These are phyloP conservation scores for Brasilioporus rufonigricans DNA, from an alignment of 768 basidiomycete genomes.

Conservation along the genomic window DNA sequence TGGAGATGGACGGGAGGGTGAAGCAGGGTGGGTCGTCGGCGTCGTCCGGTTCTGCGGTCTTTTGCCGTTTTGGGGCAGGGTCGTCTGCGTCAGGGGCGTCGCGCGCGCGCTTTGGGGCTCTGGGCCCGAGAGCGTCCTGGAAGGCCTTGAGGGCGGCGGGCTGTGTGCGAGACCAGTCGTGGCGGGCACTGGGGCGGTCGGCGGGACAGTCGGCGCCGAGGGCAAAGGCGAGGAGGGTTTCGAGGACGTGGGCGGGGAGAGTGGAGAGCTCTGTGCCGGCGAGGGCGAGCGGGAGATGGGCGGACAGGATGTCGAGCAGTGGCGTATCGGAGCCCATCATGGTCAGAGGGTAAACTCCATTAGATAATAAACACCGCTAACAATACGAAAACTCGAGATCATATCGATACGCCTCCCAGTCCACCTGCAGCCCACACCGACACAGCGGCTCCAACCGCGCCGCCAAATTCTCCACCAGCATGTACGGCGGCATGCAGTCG, in stretches of 20 bases:
- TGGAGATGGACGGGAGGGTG: constrained; percentile 63
- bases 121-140: constrained; percentile 6
- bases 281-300: constrained; percentile 20
- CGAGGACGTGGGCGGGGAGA: constrained; percentile 9
- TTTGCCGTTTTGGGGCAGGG: constrained; percentile 15
- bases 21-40: constrained; percentile 47
- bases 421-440: constrained; percentile 17
- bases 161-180: constrained; percentile 27
- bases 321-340: constrained; percentile 22
- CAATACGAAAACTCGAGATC: constrained; percentile 21
- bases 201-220: constrained; percentile 28
- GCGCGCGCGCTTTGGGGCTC: constrained; percentile 23
- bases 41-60: constrained; percentile 13
- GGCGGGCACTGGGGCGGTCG: constrained; percentile 6
- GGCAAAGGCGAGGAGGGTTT: constrained; percentile 29
- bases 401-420: constrained; percentile 21
- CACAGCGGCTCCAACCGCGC: constrained; percentile 18
- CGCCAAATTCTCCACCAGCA: constrained; percentile 18
- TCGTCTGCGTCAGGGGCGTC: constrained; percentile 16
- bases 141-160: constrained; percentile 24
- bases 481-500: constrained; percentile 14
- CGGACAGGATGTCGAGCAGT: constrained; percentile 21
- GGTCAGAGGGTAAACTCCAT: background rate
- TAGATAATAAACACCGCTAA: background rate
- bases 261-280: too few species aligned